phyloP scores from a whole-genome alignment of 1,139 yeast species.

The Blastobotrys persicus region DNA sequence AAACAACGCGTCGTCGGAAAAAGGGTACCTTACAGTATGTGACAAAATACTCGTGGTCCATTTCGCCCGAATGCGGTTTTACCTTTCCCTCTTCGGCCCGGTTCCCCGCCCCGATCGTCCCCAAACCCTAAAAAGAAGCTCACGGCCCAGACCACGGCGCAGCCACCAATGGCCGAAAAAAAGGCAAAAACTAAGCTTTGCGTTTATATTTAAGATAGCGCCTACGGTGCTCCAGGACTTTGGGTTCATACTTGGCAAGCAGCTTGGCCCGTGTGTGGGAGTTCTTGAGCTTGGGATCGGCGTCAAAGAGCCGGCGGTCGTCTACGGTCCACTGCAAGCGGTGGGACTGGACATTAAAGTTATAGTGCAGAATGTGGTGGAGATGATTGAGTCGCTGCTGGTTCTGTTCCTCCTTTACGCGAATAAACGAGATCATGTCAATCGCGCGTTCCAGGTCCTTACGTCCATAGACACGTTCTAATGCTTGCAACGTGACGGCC shows the following conservation, averaged over 20 bases:
- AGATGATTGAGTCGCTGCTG: slow-evolving; percentile 9
- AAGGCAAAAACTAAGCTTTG: too few relatives aligned
- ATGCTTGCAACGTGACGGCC: background rate
- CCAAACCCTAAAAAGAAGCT: too few relatives aligned
- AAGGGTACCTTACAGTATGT: background rate
- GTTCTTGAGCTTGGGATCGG: background rate
- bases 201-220: slow-evolving; percentile 5
- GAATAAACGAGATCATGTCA: slow-evolving; percentile 5
- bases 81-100: background rate
- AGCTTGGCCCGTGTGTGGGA: background rate
- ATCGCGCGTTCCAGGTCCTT: background rate
- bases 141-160: too few relatives aligned
- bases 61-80: too few relatives aligned
- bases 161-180: too few relatives aligned
- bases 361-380: slow-evolving; percentile 9
- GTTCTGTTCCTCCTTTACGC: slow-evolving; percentile 4
- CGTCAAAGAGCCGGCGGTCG: slow-evolving; percentile 8
- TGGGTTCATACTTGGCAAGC: background rate
- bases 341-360: background rate
- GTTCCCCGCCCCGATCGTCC: background rate
- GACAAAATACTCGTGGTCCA: too few relatives aligned
- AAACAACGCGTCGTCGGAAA: background rate
- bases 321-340: background rate
- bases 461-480: background rate
- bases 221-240: slow-evolving; percentile 7